Conservation (phyloP, 306 rosid species). For the Trifolium fragiferum region DNA sequence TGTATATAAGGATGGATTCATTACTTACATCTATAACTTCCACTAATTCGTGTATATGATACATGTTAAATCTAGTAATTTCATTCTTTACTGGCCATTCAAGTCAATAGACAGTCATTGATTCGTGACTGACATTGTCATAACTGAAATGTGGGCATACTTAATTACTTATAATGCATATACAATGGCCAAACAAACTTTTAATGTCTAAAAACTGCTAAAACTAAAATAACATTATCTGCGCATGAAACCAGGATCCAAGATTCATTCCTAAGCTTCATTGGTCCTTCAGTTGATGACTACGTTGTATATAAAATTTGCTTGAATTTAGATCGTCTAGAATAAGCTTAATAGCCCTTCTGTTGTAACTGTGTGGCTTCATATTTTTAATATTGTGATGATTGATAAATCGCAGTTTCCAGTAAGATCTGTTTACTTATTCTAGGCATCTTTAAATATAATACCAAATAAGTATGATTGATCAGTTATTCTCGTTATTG, state of each 20-base stretch:
- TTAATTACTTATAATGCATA: not conserved
- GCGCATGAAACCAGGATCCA: not conserved
- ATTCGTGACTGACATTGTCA: constrained; percentile 15
- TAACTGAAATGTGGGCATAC: not conserved
- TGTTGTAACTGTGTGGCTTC: constrained; percentile 2
- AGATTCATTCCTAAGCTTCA: constrained; percentile 12
- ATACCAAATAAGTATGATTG: constrained; percentile 14
- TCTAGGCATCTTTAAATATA: not conserved
- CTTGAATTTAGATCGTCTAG: not conserved
- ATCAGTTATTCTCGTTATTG: not conserved
- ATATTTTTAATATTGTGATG: constrained; percentile 10
- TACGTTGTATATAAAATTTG: not conserved
- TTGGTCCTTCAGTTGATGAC: not conserved
- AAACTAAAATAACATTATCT: constrained; percentile 11
- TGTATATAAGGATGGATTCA: not conserved
- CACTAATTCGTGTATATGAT: not conserved
- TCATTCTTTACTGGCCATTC: constrained; percentile 4
- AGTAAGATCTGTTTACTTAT: not conserved
- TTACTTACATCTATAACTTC: not conserved
- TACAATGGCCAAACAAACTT: constrained; percentile 12
- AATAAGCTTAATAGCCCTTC: constrained; percentile 1
- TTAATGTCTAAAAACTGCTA: constrained; percentile 3
- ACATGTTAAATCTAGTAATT: constrained; percentile 14
- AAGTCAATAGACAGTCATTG: constrained; percentile 17
- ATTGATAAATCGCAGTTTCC: constrained; percentile 11